phyloP scores from a whole-genome alignment of 1,284 basidiomycete genomes.

The Hymenochaete sp. region DNA sequence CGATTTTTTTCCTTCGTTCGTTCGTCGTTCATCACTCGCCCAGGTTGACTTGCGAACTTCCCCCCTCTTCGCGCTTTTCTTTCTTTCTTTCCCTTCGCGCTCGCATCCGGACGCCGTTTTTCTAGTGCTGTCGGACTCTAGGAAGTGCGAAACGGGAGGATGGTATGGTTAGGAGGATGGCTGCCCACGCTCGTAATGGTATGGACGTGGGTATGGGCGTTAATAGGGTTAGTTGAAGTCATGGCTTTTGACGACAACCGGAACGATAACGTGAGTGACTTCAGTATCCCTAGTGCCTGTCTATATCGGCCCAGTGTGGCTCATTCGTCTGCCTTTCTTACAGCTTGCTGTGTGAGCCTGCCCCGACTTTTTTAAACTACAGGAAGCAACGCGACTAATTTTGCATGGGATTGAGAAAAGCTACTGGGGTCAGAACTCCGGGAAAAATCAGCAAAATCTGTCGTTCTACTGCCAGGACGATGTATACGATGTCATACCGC shows the following conservation, averaged over 20 bases:
- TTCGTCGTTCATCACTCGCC: too few relatives aligned
- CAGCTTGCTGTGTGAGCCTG: slow-evolving; percentile 18
- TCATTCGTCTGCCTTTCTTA: neutral
- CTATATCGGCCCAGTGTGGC: neutral
- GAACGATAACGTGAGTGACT: slow-evolving; percentile 17
- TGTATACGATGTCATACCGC: slow-evolving; percentile 23
- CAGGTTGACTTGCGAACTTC: too few relatives aligned
- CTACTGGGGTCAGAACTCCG: slow-evolving; percentile 18
- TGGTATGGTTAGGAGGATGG: too few relatives aligned
- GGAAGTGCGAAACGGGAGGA: too few relatives aligned
- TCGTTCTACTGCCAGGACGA: slow-evolving; percentile 21
- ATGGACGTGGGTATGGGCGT: neutral
- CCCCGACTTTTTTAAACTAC: neutral
- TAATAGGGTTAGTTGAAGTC: neutral
- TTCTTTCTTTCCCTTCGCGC: too few relatives aligned
- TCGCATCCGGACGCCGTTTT: too few relatives aligned
- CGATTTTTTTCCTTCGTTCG: too few relatives aligned
- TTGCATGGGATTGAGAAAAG: slow-evolving; percentile 1
- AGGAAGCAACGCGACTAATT: neutral
- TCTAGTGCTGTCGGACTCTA: too few relatives aligned
- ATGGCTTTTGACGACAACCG: slow-evolving; percentile 14
- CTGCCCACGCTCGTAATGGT: too few relatives aligned
- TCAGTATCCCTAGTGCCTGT: neutral
- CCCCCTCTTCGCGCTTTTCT: too few relatives aligned
- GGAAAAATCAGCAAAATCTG: slow-evolving; percentile 14